phyloP scores from a whole-genome alignment of 257 asterid species.

The Solanum medicagineum region DNA sequence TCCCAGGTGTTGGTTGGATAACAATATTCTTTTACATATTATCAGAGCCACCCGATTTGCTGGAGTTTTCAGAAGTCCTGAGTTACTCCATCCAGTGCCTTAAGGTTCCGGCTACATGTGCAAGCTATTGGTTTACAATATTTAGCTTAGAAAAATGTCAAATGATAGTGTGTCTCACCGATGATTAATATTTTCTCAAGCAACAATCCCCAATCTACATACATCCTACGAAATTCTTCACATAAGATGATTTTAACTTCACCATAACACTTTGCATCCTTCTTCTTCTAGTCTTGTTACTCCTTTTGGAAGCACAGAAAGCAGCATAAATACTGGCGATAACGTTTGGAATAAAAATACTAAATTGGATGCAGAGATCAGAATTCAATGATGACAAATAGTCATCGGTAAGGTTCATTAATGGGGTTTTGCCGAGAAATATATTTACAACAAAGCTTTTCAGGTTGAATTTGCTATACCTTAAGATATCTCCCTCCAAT shows the following conservation, averaged over 20 bases:
- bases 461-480: conserved; percentile 28
- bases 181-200: background rate
- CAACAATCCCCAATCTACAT: background rate
- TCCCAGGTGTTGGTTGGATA: background rate
- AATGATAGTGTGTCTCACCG: background rate
- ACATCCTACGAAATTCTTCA: background rate
- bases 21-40: background rate
- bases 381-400: background rate
- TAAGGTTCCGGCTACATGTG: background rate
- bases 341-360: background rate
- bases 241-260: background rate
- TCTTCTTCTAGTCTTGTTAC: background rate
- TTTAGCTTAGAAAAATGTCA: background rate
- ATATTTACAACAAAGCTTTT: background rate
- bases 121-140: background rate
- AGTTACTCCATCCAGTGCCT: background rate
- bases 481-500: conserved; percentile 96
- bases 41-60: background rate
- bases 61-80: background rate
- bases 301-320: background rate
- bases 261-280: background rate
- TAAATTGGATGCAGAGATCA: background rate
- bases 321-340: background rate
- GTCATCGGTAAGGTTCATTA: background rate
- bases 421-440: background rate